Conservation (phyloP, 805 yeast genomes). For the Kluyveromyces siamensis region DNA sequence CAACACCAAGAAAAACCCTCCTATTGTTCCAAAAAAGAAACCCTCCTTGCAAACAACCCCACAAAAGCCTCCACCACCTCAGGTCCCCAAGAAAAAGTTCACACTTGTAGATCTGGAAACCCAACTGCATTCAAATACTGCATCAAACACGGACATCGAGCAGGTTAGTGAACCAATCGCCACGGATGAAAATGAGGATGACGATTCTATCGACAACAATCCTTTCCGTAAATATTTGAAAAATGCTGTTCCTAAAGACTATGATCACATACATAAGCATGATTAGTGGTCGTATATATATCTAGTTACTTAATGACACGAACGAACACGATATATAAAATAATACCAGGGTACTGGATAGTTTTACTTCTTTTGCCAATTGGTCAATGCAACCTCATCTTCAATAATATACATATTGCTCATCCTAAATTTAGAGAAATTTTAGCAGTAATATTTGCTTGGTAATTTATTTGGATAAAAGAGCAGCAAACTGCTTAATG, state of each 20-base stretch:
- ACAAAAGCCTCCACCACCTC: constrained; percentile 7
- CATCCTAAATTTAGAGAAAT: neutral
- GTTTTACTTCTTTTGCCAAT: neutral
- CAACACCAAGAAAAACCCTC: constrained; percentile 8
- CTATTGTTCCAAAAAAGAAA: constrained; percentile 14
- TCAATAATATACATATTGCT: neutral
- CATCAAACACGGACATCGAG: neutral
- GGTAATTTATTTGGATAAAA: constrained; percentile 56
- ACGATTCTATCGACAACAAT: constrained; percentile 19
- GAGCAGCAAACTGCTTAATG: constrained; percentile 91
- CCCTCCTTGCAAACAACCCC: constrained; percentile 5
- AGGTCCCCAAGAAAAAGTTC: constrained; percentile 10
- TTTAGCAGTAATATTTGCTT: too few species aligned
- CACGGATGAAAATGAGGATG: constrained; percentile 4
- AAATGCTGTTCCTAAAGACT: constrained; percentile 31
- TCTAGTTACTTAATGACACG: neutral
- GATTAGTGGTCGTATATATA: neutral
- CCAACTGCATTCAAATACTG: neutral
- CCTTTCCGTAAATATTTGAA: constrained; percentile 31
- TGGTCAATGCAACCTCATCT: neutral
- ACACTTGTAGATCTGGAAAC: constrained; percentile 1
- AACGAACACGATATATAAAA: neutral
- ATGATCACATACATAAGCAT: constrained; percentile 26
- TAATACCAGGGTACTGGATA: neutral
- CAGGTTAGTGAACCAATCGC: neutral